Conservation (phyloP, 495 filamentous ascomycete species). For the Umbilicaria muhlenbergii region DNA sequence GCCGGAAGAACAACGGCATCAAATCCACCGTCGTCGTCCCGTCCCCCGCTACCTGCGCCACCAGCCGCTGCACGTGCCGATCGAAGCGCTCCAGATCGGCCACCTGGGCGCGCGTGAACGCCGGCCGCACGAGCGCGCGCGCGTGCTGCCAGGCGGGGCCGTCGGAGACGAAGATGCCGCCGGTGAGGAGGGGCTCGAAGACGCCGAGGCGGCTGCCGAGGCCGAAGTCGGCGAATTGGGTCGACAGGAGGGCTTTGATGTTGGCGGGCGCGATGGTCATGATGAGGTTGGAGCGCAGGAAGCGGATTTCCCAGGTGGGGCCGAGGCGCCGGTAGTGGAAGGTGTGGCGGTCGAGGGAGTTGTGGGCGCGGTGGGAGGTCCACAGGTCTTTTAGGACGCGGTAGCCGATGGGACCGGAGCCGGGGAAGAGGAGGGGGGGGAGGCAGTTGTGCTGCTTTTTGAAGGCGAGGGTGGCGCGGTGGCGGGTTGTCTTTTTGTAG, state of each 20-base stretch:
- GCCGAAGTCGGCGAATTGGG: conserved; percentile 37
- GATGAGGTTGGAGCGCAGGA: conserved; percentile 4
- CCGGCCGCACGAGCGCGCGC: conserved; percentile 36
- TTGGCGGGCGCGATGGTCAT: conserved; percentile 38
- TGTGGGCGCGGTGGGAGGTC: no score
- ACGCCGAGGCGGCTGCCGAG: conserved; percentile 21
- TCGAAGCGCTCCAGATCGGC: conserved; percentile 39
- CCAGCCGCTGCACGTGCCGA: conserved; percentile 18
- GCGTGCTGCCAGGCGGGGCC: conserved; percentile 36
- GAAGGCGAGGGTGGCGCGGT: neutral
- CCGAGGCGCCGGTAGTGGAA: no score
- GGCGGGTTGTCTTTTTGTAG: no score
- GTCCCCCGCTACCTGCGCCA: neutral
- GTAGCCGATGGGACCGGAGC: no score
- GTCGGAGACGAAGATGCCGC: conserved; percentile 34
- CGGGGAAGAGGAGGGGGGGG: no score
- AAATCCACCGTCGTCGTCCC: conserved; percentile 20
- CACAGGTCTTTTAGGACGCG: no score
- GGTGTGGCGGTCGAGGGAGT: no score
- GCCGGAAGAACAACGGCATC: conserved; percentile 32
- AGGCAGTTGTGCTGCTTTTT: no score
- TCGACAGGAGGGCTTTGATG: conserved; percentile 36
- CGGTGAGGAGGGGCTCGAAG: conserved; percentile 27
- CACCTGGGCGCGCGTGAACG: conserved; percentile 36
- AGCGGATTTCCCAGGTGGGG: neutral